Percentiles rank a stretch among this genome's conserved stretches.
These are phyloP conservation scores for Trametopsis cervina DNA, from an alignment of 768 basidiomycete genomes.

Conservation along the genomic window DNA sequence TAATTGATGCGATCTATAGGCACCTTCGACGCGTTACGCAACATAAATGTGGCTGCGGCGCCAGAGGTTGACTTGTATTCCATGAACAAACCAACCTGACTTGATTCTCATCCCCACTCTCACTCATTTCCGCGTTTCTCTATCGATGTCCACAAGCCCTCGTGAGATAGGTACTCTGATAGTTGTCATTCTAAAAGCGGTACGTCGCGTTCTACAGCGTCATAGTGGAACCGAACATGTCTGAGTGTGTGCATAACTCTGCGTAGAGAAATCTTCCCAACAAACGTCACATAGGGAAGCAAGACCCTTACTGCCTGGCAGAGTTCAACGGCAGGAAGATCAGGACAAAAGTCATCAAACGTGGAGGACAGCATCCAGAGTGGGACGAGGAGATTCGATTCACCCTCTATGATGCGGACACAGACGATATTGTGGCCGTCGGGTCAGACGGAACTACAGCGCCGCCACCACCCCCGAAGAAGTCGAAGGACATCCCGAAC, in stretches of 20 bases:
- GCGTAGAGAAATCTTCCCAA: constrained; percentile 80
- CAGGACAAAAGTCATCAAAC: constrained; percentile 88
- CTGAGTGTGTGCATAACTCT: too few species aligned
- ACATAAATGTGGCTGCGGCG: neutral
- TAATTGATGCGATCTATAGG: neutral
- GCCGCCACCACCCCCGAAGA: constrained; percentile 64
- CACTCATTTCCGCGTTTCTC: neutral
- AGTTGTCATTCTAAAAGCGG: constrained; percentile 89
- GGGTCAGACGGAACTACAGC: constrained; percentile 27
- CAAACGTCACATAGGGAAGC: constrained; percentile 91
- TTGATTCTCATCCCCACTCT: constrained; percentile 3
- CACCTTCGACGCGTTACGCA: neutral
- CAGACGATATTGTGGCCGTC: constrained; percentile 35
- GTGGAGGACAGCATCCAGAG: constrained; percentile 96
- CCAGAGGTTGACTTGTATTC: neutral
- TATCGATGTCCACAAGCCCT: constrained; percentile 48
- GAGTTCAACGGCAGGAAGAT: constrained; percentile 75
- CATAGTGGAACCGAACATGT: constrained; percentile 4
- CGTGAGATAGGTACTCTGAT: constrained; percentile 90
- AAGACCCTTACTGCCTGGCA: constrained; percentile 91
- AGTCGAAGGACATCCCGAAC: constrained; percentile 42
- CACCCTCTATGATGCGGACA: constrained; percentile 68
- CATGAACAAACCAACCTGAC: neutral
- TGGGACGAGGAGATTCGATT: constrained; percentile 99
- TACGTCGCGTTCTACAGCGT: too few species aligned